Conservation (phyloP, 2,329 filamentous ascomycete species). For the Seiridium cupressi region DNA sequence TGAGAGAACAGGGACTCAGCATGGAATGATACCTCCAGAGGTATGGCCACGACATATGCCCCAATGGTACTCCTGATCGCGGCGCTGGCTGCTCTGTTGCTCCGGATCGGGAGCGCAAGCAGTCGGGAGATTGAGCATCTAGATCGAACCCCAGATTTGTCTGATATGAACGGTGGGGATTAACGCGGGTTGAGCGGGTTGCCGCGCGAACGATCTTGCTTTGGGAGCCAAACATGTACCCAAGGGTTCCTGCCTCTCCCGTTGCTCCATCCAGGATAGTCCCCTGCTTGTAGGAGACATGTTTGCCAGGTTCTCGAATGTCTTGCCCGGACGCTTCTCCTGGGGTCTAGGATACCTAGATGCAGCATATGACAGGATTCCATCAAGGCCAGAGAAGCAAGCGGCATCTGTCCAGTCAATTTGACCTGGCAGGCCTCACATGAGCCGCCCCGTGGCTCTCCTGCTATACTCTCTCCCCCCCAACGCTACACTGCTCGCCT, state of each 20-base stretch:
- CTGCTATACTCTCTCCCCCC: background rate
- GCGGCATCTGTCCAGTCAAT: constrained; percentile 3
- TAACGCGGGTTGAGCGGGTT: constrained; percentile 13
- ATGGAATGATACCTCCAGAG: background rate
- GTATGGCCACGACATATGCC: too few relatives aligned
- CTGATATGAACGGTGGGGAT: constrained; percentile 3
- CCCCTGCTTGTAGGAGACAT: constrained; percentile 6
- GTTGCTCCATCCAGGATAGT: constrained; percentile 10
- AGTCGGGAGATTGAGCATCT: background rate
- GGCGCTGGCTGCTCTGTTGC: background rate
- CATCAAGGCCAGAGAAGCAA: background rate
- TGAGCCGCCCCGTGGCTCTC: background rate
- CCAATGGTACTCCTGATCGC: background rate
- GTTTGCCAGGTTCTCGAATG: constrained; percentile 12
- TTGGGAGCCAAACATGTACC: constrained; percentile 11
- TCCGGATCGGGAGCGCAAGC: background rate
- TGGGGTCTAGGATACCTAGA: background rate
- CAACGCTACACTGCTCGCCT: background rate
- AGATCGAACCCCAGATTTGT: constrained; percentile 8
- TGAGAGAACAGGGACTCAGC: background rate
- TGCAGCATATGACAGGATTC: background rate
- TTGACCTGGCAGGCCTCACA: background rate
- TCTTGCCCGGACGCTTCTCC: constrained; percentile 10
- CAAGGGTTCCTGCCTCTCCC: constrained; percentile 12
- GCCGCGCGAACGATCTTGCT: constrained; percentile 13